phyloP scores from a whole-genome alignment of 257 asterid genomes.

The Plantago elongata region DNA sequence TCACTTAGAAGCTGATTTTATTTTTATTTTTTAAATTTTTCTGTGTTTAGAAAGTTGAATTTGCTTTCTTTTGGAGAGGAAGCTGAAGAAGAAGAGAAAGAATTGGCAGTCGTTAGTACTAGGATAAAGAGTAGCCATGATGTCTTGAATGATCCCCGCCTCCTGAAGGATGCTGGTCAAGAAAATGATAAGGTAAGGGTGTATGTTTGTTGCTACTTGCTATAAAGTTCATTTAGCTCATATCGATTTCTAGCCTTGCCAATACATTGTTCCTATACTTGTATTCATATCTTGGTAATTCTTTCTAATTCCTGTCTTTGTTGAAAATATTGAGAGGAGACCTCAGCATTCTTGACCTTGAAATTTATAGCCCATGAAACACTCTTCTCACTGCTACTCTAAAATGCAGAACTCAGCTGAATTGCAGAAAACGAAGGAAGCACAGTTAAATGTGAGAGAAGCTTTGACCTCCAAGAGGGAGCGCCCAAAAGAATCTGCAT shows the following conservation, averaged over 20 bases:
- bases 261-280: conserved; percentile 4
- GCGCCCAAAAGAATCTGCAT: conserved; percentile 42
- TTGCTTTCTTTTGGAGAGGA: conserved; percentile 98
- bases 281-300: neutral
- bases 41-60: conserved; percentile 65
- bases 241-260: neutral
- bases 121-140: conserved; percentile 95
- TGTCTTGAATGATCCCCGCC: conserved; percentile 92
- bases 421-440: conserved; percentile 48
- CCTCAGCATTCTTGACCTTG: neutral
- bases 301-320: neutral
- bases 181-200: conserved; percentile 45
- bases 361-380: conserved; percentile 13
- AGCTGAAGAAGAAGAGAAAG: conserved; percentile 98
- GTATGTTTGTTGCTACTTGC: conserved; percentile 13
- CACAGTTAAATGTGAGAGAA: conserved; percentile 70
- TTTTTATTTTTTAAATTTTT: conserved; percentile 8
- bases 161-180: conserved; percentile 58
- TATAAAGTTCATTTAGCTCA: no score
- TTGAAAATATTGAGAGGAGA: no score
- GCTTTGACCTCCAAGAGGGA: conserved; percentile 76
- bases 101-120: conserved; percentile 49
- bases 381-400: conserved; percentile 21
- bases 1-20: conserved; percentile 14
- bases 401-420: conserved; percentile 59